phyloP scores from a whole-genome alignment of 306 rosid species.

The Quercus dentata region DNA sequence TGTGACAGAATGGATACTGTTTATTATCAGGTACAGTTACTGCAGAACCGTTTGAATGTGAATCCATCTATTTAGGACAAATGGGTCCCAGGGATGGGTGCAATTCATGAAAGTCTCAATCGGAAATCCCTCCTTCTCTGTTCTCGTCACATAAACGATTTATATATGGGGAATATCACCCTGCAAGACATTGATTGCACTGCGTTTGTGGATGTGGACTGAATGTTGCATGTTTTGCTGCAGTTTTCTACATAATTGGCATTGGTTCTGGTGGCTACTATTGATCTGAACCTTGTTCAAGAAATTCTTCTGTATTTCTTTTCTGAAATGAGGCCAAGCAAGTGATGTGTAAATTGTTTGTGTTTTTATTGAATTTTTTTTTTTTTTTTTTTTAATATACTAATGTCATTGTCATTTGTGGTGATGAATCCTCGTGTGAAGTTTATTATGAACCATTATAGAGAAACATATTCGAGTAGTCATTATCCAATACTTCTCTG shows the following conservation, averaged over 20 bases:
- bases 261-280: neutral
- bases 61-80: constrained; percentile 47
- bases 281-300: neutral
- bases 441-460: neutral
- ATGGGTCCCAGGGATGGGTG: constrained; percentile 72
- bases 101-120: constrained; percentile 64
- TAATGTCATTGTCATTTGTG: neutral
- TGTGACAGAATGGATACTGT: constrained; percentile 54
- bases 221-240: constrained; percentile 17
- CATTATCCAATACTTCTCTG: neutral
- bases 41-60: constrained; percentile 39
- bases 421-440: neutral
- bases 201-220: constrained; percentile 44
- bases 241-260: neutral
- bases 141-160: constrained; percentile 57
- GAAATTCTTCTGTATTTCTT: neutral
- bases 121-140: constrained; percentile 74
- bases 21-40: constrained; percentile 59
- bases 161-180: constrained; percentile 66
- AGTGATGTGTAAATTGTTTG: neutral
- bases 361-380: neutral
- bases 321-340: neutral
- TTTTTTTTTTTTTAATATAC: neutral
- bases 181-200: constrained; percentile 76
- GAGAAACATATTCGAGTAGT: neutral